Conservation (phyloP, 192 early-diverging fungal genomes). For the Chytriomyces hyalinus region DNA sequence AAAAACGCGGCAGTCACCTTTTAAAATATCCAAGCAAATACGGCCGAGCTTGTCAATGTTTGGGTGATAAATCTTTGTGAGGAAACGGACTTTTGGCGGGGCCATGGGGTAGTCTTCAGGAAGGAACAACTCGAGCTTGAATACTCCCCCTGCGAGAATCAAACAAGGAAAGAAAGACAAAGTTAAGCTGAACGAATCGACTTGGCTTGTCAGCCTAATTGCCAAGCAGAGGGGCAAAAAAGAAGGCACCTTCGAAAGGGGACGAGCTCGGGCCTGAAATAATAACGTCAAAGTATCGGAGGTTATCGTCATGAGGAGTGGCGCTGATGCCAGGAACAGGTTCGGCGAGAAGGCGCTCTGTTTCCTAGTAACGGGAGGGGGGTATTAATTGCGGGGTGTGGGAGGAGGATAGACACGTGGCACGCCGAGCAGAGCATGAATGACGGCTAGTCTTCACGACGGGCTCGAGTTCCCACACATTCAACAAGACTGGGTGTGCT, state of each 20-base stretch:
- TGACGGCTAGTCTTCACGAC: neutral
- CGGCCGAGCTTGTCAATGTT: constrained; percentile 97
- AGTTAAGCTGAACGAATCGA: neutral
- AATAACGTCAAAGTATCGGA: constrained; percentile 96
- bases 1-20: constrained; percentile 63
- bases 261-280: constrained; percentile 90
- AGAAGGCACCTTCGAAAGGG: constrained; percentile 87
- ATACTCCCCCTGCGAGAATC: constrained; percentile 73
- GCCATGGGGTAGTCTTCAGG: constrained; percentile 99
- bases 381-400: constrained; percentile 7
- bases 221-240: constrained; percentile 2
- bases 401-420: neutral
- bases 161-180: neutral
- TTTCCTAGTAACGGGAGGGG: constrained; percentile 70
- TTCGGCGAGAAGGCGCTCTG: constrained; percentile 90
- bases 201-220: neutral
- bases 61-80: constrained; percentile 91
- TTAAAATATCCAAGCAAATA: constrained; percentile 95
- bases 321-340: constrained; percentile 94
- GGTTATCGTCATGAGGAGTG: constrained; percentile 87
- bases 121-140: constrained; percentile 94
- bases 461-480: neutral
- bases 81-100: constrained; percentile 94
- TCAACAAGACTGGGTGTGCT: neutral
- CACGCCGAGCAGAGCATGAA: neutral